Evolutionary conservation across 768 basidiomycete genomes (phyloP), one percentile per base, ranked within the genome.

Genomic region (Strobilomyces dryophilus): DNA sequence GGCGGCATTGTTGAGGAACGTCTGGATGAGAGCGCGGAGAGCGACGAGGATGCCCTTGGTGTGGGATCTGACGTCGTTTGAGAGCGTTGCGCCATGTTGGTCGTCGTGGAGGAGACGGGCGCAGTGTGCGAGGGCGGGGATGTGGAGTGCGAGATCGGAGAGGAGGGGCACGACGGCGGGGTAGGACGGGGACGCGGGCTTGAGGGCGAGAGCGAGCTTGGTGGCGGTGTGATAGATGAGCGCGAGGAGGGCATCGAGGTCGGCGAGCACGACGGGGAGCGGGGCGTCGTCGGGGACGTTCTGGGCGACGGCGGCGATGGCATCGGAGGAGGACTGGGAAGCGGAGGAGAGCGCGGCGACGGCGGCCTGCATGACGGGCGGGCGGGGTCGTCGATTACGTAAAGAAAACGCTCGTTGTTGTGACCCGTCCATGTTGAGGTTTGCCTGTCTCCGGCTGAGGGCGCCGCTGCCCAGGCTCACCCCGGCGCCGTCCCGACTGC

Each of bases 161-260:
- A 85, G 73, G 21, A 84, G 74, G 8, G 74, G 56, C 12, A 79
- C 59, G 12, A 82, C 72, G 1, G 84, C 79, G 3, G 73, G 61
- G 60, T 80, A 77, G 5, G 81, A 71, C 1, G 81, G 81, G 1
- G 75, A 71, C 4, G 79, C 66, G 6, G 85, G 82, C 40, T 84
- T 87, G 47, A 87, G 74, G 1, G 79, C 74, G 32, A 89, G 76
- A 5, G 87, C 74, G 24, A 86, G 65, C 61, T 84, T 87, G 18
- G 85, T 87, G 5, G 78, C 70, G 29, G 77, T 69, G 20, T 72
- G 66, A 64, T 84, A 73, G n/a, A 87, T 61, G 56, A 87, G 74
- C 5, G 80, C 71, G 42, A 87, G 73, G 34, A 88, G 68, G 2
- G 82, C 77, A 20, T 81, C 52, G 17, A 84, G 67, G 62, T 89